Conservation (phyloP, 2,329 filamentous ascomycete species). For the Gaeumannomyces tritici region DNA sequence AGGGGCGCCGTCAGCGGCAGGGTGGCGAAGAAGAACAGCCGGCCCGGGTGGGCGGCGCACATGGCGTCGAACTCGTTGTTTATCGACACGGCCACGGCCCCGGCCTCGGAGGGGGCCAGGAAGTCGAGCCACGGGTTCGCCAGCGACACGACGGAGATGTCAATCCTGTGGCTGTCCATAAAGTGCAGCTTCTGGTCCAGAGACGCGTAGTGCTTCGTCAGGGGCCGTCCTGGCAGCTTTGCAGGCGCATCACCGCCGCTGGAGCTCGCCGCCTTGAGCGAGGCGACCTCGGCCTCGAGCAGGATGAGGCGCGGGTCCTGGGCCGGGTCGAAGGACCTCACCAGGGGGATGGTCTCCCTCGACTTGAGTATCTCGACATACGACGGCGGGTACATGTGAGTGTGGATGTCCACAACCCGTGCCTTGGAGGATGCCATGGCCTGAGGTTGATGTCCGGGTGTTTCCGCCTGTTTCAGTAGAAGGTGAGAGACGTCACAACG, state of each 20-base stretch:
- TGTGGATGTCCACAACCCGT: conserved; percentile 56
- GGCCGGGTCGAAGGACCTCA: conserved; percentile 49
- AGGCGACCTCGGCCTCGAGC: conserved; percentile 38
- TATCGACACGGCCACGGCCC: conserved; percentile 53
- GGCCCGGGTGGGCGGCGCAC: conserved; percentile 55
- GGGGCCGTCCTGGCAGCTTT: conserved; percentile 64
- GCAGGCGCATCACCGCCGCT: conserved; percentile 42
- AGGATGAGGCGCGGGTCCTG: conserved; percentile 57
- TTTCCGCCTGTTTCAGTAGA: neutral
- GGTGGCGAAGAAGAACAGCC: conserved; percentile 75
- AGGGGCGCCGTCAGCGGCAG: conserved; percentile 64
- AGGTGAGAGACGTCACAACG: neutral
- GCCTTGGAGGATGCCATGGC: conserved; percentile 5
- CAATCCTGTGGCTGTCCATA: conserved; percentile 77
- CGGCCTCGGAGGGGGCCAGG: conserved; percentile 50
- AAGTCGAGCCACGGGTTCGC: conserved; percentile 96
- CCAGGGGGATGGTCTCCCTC: conserved; percentile 56
- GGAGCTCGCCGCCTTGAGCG: conserved; percentile 30
- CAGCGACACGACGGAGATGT: conserved; percentile 75
- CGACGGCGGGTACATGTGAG: conserved; percentile 58
- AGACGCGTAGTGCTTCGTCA: conserved; percentile 76
- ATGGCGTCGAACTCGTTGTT: conserved; percentile 70
- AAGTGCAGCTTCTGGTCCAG: conserved; percentile 73
- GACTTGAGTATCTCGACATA: conserved; percentile 53
- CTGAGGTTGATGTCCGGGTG: neutral